phyloP scores from a whole-genome alignment of 2,329 filamentous ascomycete species.

The Dactylellina parvicollis region DNA sequence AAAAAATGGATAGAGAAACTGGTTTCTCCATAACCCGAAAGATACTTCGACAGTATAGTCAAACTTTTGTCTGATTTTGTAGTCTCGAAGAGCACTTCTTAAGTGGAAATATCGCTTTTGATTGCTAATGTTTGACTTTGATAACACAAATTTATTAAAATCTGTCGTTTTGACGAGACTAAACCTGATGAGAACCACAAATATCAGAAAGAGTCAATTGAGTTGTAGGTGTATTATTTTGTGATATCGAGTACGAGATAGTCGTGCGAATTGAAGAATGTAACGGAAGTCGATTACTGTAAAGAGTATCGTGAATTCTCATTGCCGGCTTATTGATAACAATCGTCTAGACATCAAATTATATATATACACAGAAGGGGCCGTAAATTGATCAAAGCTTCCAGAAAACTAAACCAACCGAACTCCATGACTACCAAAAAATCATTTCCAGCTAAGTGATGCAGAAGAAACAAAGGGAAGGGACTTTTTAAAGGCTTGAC shows the following conservation, averaged over 20 bases:
- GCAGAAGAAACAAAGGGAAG: not conserved
- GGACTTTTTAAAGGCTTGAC: not conserved
- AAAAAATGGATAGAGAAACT: constrained; percentile 6
- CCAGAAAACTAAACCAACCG: not conserved
- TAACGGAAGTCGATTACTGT: no score
- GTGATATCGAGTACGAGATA: no score
- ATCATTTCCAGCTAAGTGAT: not conserved
- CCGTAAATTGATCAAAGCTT: constrained; percentile 1
- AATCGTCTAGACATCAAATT: not conserved
- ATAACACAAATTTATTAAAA: constrained; percentile 3
- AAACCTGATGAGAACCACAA: not conserved
- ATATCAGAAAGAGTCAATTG: not conserved
- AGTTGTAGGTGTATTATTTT: no score
- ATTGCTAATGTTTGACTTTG: not conserved
- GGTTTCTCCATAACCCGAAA: no score
- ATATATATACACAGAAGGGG: constrained; percentile 4
- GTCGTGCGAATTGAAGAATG: no score
- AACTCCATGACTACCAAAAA: not conserved
- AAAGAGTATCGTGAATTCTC: no score
- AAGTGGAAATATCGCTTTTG: no score
- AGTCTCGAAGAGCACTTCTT: no score
- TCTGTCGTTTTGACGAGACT: not conserved
- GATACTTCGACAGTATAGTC: no score
- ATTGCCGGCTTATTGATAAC: no score
- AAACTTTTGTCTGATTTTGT: no score